These are phyloP conservation scores for Penicillium capsulatum DNA, from an alignment of 2,329 filamentous ascomycete genomes.

Conservation along the genomic window DNA sequence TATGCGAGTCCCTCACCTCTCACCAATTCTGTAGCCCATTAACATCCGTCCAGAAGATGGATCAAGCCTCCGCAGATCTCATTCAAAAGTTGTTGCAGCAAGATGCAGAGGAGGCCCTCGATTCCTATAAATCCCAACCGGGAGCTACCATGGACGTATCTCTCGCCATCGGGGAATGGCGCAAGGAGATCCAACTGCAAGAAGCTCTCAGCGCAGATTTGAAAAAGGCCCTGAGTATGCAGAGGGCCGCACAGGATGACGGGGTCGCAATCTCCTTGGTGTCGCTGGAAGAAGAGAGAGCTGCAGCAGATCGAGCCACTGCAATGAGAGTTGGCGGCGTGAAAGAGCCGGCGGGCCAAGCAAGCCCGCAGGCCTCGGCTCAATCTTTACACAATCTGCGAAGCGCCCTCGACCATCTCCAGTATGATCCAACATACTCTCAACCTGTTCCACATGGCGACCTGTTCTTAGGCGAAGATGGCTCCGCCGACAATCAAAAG, in stretches of 20 bases:
- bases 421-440: background rate
- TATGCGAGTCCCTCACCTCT: no score
- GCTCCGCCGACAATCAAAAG: background rate
- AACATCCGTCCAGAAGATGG: no score
- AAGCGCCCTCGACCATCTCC: background rate
- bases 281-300: background rate
- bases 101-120: background rate
- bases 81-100: background rate
- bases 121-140: background rate
- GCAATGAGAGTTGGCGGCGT: background rate
- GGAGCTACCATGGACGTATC: background rate
- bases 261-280: background rate
- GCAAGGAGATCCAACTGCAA: background rate
- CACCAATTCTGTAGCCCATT: no score
- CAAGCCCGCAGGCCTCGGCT: no score
- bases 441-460: background rate
- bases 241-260: background rate
- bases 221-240: background rate
- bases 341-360: background rate
- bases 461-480: background rate
- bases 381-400: background rate
- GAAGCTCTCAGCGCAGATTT: background rate
- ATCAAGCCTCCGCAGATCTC: background rate
- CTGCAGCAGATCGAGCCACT: background rate
- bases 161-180: background rate